Base-by-base conservation (phyloP, 805 yeast species). In the Barnettozyma sucrosica region DNA sequence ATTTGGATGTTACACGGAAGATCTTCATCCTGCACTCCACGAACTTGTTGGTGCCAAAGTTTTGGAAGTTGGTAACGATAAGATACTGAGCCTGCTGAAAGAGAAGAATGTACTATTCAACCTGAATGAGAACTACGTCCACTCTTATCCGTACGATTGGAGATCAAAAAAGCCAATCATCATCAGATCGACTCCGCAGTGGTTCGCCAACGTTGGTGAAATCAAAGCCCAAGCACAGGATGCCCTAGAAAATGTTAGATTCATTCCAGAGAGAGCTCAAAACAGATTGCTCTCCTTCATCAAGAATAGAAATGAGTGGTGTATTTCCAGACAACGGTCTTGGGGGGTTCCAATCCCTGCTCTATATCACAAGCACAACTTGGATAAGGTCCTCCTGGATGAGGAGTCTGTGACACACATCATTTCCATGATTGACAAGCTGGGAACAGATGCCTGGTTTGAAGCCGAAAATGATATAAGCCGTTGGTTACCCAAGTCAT, bases 321-420 rank as follows among this genome's bases (percentile, higher is more conserved):
- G 99, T 67, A 89, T 93, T 28, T 90, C 98, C 2, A 74, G 99
- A 57, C 99, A 93, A 64, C 79, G 99, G 54, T 74, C 79, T 18
- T 93, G 99, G 99, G 99, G 99, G 41, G 97, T 93, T 30, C 99
- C 99, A 1, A 85, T 93, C 36, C 98, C 99, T 1, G 93, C 86
- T 0, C 66, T 93, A 8, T 86, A 83, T 65, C 69, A 77, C 41
- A 69, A 68, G 46, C 51, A 43, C 13, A 70, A 71, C 33, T 77
- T 86, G 1, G 84, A 79, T n/a, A 80, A 75, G 43, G 84, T 89
- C 1, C 54, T 89, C 10, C 68, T 81, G 63, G 81, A 79, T 40
- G 72, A 72, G 19, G 77, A 69, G 32, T 71, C 79, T 1, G 77
- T 89, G 3, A 70, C 66, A 1, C 74, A 77, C 53, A 79, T 85